Percentiles rank a stretch among this genome's conserved stretches.
phyloP scores from a whole-genome alignment of 2,329 filamentous ascomycete genomes.

The Cladosporium oxysporum region DNA sequence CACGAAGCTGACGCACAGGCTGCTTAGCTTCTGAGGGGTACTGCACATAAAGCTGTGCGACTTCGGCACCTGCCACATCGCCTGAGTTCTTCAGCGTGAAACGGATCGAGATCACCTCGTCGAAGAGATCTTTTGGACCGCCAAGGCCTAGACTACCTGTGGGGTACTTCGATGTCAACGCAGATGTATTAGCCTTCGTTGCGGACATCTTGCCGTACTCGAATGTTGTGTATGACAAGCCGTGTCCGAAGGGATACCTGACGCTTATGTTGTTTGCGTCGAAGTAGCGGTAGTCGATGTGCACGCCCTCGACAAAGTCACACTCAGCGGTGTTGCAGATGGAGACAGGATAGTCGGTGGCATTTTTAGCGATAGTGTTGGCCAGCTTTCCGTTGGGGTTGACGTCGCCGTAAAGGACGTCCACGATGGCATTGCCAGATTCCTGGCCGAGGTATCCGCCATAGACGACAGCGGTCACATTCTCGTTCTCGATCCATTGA shows the following conservation, averaged over 20 bases:
- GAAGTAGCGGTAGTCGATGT: constrained; percentile 50
- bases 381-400: constrained; percentile 34
- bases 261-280: constrained; percentile 44
- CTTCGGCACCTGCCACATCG: constrained; percentile 50
- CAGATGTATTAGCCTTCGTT: constrained; percentile 33
- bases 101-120: constrained; percentile 58
- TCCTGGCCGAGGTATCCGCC: constrained; percentile 35
- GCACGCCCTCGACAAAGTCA: constrained; percentile 44
- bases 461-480: constrained; percentile 35
- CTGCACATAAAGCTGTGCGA: constrained; percentile 55
- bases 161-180: not conserved
- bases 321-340: constrained; percentile 42
- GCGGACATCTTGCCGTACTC: constrained; percentile 37
- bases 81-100: constrained; percentile 66
- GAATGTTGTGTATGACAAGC: constrained; percentile 47
- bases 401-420: constrained; percentile 35
- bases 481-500: constrained; percentile 34
- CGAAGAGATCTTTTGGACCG: constrained; percentile 59
- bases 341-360: constrained; percentile 35
- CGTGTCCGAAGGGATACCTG: constrained; percentile 48
- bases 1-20: constrained; percentile 32
- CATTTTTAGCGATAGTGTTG: constrained; percentile 35
- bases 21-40: constrained; percentile 25
- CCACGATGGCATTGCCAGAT: constrained; percentile 31
- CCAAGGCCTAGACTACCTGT: not conserved